Conservation (phyloP, 1,284 basidiomycete species). For the Trametes versicolor region DNA sequence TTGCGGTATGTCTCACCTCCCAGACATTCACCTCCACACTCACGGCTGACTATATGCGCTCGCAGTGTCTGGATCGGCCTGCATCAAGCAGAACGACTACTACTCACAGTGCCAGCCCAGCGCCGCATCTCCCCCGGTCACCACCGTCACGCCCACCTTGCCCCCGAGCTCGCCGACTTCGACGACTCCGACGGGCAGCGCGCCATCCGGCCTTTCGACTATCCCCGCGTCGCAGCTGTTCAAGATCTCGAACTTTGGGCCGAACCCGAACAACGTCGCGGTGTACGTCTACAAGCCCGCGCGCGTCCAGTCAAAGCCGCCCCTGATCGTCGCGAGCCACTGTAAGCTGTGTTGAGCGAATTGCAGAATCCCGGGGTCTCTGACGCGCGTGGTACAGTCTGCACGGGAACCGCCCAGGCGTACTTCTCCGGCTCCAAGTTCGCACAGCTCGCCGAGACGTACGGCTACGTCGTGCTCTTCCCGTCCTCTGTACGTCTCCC, state of each 20-base stretch:
- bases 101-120: constrained; percentile 47
- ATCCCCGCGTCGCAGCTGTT: constrained; percentile 33
- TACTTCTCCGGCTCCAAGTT: constrained; percentile 23
- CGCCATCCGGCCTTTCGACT: constrained; percentile 21
- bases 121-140: constrained; percentile 23
- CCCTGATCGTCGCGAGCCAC: constrained; percentile 23
- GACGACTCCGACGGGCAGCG: constrained; percentile 1
- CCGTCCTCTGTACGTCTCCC: constrained; percentile 56
- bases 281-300: constrained; percentile 61
- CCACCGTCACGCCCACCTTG: constrained; percentile 12
- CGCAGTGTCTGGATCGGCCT: constrained; percentile 40
- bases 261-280: constrained; percentile 60
- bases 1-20: constrained; percentile 3
- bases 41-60: neutral
- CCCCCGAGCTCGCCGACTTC: constrained; percentile 10
- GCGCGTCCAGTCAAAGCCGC: constrained; percentile 49
- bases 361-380: too few species aligned
- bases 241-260: constrained; percentile 49
- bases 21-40: too few species aligned
- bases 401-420: constrained; percentile 20
- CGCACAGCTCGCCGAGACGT: constrained; percentile 22
- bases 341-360: constrained; percentile 3
- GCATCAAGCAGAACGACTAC: constrained; percentile 39
- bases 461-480: constrained; percentile 52
- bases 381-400: constrained; percentile 7